Base-by-base conservation (phyloP, 2,329 filamentous ascomycete genomes). In the Corinectria fuckeliana region DNA sequence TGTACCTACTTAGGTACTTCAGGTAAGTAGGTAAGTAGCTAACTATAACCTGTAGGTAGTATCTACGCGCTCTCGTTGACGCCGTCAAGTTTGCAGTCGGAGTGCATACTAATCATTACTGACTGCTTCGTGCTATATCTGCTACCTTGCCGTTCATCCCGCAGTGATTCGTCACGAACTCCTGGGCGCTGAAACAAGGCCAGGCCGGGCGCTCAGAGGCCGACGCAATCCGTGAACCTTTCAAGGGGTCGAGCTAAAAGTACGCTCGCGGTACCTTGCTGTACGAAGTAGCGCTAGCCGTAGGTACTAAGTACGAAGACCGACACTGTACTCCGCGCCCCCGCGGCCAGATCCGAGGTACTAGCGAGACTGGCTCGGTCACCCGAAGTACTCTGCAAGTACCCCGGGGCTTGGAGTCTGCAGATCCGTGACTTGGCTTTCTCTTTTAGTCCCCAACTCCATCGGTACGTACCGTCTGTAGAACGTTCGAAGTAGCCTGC, bases 381-480 rank as follows among this genome's bases (percentile, higher is more conserved):
- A 59, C n/a, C n/a, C n/a, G n/a, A n/a, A 34, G 63, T 67, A 64
- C 50, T 20, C 16, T 4, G 13, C 18, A 36, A 11, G 51, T 60
- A 60, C 21, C 38, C 20, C 20, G 28, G 14, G n/a, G 11, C 21
- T 49, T 28, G 48, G 7, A 6, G 11, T 23, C 58, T 70, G 66
- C 50, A 66, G 68, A 70, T 70, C 68, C 58, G 59, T 48, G 58
- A 69, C 68, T 70, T 67, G 67, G 67, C 66, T 68, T 69, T 69
- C 61, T 47, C 66, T 66, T n/a, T n/a, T 70, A 70, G 67, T 67
- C 66, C 25, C 56, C 48, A 53, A 55, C 38, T 50, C 44, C 50
- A 41, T 56, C 38, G 50, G 42, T 50, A 55, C 57, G 54, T 42
- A 26, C 32, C 13, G 14, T n/a, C 34, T 18, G 20, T 45, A 45